phyloP scores from a whole-genome alignment of 106 monocot species.

The Dendrobium nobile region DNA sequence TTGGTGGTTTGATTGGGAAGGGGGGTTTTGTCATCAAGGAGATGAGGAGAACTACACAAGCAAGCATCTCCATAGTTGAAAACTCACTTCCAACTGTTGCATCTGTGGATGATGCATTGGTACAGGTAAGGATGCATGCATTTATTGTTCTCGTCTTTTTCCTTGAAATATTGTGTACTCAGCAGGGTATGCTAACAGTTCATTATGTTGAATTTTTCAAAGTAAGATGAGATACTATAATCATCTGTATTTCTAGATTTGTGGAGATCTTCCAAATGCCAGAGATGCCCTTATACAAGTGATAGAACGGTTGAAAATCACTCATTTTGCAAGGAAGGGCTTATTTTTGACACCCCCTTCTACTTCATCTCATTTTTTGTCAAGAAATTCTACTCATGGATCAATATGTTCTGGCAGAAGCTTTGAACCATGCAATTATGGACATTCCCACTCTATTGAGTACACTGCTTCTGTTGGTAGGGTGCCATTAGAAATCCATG shows the following conservation, averaged over 20 bases:
- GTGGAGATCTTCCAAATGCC: conserved; percentile 50
- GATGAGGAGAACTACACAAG: conserved; percentile 48
- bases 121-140: conserved; percentile 30
- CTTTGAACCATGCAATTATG: background rate
- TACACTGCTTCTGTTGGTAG: background rate
- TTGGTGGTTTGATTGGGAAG: conserved; percentile 69
- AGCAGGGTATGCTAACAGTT: background rate
- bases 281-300: conserved; percentile 58
- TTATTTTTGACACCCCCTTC: background rate
- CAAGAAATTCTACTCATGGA: background rate
- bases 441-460: background rate
- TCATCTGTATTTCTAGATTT: conserved; percentile 33
- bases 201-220: background rate
- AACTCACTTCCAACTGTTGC: conserved; percentile 51
- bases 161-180: background rate
- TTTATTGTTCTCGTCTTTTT: background rate
- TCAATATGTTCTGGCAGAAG: background rate
- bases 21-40: conserved; percentile 51
- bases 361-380: background rate
- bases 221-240: conserved; percentile 4
- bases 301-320: conserved; percentile 40
- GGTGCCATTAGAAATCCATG: background rate
- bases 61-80: conserved; percentile 51
- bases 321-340: conserved; percentile 24
- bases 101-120: conserved; percentile 48